Base-by-base conservation (phyloP, 2,329 filamentous ascomycete genomes). In the Beauveria sp. region DNA sequence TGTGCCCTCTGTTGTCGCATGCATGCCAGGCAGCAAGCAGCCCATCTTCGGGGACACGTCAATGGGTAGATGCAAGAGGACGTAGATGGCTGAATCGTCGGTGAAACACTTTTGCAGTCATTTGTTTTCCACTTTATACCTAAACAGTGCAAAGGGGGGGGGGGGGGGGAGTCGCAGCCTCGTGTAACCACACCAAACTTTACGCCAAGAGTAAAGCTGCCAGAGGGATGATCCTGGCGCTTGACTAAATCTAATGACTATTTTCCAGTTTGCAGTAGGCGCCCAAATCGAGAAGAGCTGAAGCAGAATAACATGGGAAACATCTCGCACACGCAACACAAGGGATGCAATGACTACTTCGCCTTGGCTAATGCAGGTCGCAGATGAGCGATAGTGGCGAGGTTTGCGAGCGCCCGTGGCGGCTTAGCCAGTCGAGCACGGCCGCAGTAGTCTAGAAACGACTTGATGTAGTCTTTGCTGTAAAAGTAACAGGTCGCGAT, bases 21-120 rank as follows among this genome's bases (percentile, higher is more conserved):
- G 56, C 30, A 57, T 34, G 20, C 20, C 24, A 34, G 43, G 20
- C 12, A 42, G 56, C 45, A 50, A 46, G 46, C 46, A 50, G 30
- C 30, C 30, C 30, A 34, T 34, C 54, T 47, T 22, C 28, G 24
- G 30, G 42, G 56, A 58, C 56, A 58, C 56, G 56, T 58, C 56
- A 58, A 50, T 14, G n/a, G 2, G 24, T 22, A 42, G 8, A 40
- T 47, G 43, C 42, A 57, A 47, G 9, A 49, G 43, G 16, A 50
- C 45, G 45, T 50, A 50, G 40, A 51, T 58, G 56, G 56, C 56
- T 50, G 45, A 58, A 51, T n/a, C 45, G 56, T 38, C 46, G 30
- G 56, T 58, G 56, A 58, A 58, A 51, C 34, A 42, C 10, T 18
- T n/a, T 22, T 46, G 20, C 30, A 34, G 43, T n/a, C 18, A 34